Evolutionary conservation across 2,329 filamentous ascomycete genomes (phyloP).

Genomic region (Talaromyces pinophilus): DNA sequence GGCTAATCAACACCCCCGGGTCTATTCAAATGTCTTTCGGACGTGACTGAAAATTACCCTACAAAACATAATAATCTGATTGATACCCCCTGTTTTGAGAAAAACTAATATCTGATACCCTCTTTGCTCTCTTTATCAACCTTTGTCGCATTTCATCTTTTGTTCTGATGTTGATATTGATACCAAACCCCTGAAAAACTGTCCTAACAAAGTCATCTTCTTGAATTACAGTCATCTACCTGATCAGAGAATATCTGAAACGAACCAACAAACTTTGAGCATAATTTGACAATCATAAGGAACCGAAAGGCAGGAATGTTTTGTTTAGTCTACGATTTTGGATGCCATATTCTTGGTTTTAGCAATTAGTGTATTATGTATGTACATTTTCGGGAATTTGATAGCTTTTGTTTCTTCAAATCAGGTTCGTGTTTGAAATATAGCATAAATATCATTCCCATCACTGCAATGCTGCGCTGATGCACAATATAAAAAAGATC

Average conservation of each 20-base stretch:
- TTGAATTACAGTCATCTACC: slow-evolving; percentile 35
- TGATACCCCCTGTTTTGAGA: background rate
- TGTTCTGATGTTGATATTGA: background rate
- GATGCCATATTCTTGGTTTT: background rate
- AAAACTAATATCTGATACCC: background rate
- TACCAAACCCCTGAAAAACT: background rate
- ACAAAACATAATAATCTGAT: background rate
- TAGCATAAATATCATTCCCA: background rate
- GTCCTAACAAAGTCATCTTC: slow-evolving; percentile 7
- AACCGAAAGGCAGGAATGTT: background rate
- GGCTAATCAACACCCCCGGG: background rate
- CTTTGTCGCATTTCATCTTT: background rate
- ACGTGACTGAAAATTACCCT: background rate
- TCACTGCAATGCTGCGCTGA: background rate
- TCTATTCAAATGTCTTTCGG: no score
- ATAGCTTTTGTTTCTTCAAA: background rate
- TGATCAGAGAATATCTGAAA: slow-evolving; percentile 37
- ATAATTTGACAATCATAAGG: background rate
- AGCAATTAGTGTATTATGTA: slow-evolving; percentile 11
- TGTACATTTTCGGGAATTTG: slow-evolving; percentile 2
- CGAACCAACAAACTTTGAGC: slow-evolving; percentile 38
- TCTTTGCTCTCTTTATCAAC: background rate
- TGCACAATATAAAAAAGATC: background rate
- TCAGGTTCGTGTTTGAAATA: background rate
- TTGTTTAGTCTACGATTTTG: background rate